Conservation (phyloP, 2,329 filamentous ascomycete genomes). For the Paraconiothyrium brasiliense region DNA sequence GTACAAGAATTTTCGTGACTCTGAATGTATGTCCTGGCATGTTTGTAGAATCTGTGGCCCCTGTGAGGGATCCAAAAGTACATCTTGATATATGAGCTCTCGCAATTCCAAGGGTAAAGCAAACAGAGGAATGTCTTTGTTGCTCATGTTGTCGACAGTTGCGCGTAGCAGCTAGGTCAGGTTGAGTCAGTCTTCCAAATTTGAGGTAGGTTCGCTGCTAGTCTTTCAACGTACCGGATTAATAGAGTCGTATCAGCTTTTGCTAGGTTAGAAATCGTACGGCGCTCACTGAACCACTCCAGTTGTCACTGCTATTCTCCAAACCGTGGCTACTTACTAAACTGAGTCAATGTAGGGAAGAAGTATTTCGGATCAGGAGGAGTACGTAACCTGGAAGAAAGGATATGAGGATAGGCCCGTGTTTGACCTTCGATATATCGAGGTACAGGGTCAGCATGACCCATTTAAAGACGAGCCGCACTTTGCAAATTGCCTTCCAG, state of each 20-base stretch:
- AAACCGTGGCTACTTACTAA: background rate
- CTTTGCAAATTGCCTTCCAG: background rate
- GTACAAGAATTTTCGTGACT: constrained; percentile 43
- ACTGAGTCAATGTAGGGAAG: background rate
- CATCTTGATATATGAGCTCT: constrained; percentile 39
- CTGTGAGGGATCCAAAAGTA: constrained; percentile 29
- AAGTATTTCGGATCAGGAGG: background rate
- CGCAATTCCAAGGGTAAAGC: constrained; percentile 43
- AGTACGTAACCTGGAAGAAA: background rate
- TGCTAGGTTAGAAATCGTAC: background rate
- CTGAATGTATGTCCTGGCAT: constrained; percentile 38
- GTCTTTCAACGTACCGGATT: background rate
- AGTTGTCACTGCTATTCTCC: background rate
- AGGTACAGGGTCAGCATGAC: background rate
- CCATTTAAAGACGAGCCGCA: background rate
- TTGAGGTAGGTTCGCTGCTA: background rate
- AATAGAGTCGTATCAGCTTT: background rate
- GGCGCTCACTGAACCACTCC: background rate
- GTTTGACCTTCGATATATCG: background rate
- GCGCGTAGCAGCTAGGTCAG: background rate
- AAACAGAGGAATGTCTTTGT: constrained; percentile 21
- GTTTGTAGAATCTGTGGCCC: constrained; percentile 33
- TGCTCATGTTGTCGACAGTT: constrained; percentile 1
- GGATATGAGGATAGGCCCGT: background rate
- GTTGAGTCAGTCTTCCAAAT: too few species aligned